Evolutionary conservation across 2,329 filamentous ascomycete genomes (phyloP).

Genomic region (Ambrosiella xylebori): DNA sequence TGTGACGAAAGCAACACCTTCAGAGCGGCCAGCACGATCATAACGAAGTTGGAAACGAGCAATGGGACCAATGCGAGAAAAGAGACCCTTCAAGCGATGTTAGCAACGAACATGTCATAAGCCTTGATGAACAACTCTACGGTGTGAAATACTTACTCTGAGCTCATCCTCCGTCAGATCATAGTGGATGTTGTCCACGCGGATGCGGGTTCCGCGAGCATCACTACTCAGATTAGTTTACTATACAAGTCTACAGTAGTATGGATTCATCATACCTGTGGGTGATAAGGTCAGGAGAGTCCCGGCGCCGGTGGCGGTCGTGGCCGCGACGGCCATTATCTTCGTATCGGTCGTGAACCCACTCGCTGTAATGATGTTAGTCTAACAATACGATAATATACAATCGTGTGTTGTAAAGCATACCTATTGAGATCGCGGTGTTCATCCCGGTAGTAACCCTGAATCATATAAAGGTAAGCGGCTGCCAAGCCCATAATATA

Average conservation of each 20-base stretch:
- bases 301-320: conserved; percentile 24
- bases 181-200: conserved; percentile 83
- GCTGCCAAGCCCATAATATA: conserved; percentile 9
- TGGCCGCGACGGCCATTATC: conserved; percentile 41
- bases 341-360: conserved; percentile 85
- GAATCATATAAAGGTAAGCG: conserved; percentile 21
- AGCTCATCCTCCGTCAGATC: conserved; percentile 75
- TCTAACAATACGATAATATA: background rate
- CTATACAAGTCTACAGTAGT: background rate
- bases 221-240: conserved; percentile 23
- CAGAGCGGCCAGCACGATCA: conserved; percentile 75
- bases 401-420: conserved; percentile 17
- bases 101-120: background rate
- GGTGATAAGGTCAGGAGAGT: conserved; percentile 16
- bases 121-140: too few relatives aligned
- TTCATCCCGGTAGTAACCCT: conserved; percentile 42
- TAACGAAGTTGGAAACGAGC: conserved; percentile 55
- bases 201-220: conserved; percentile 48
- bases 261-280: conserved; percentile 7
- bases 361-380: conserved; percentile 42
- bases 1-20: conserved; percentile 69
- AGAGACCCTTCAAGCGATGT: conserved; percentile 29
- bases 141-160: conserved; percentile 33
- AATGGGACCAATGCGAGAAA: conserved; percentile 59
- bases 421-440: conserved; percentile 55